These are phyloP conservation scores for Alternaria tenuissima DNA, from an alignment of 2,329 filamentous ascomycete species.

Conservation along the genomic window DNA sequence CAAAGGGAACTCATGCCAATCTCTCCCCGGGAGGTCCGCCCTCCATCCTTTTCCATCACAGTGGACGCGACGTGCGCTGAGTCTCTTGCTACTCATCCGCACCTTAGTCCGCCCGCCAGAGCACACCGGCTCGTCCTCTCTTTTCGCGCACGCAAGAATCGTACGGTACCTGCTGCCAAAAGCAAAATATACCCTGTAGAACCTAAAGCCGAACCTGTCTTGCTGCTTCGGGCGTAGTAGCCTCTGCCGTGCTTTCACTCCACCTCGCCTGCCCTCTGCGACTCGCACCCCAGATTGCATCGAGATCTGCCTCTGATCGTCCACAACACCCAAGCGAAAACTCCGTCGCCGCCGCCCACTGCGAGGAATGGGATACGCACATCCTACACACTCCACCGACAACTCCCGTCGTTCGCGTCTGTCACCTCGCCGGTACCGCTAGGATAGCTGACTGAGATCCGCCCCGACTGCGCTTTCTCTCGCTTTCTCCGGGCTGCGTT, in stretches of 20 bases:
- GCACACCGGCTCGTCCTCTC: constrained; percentile 37
- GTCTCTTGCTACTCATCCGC: background rate
- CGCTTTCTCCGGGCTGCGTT: constrained; percentile 8
- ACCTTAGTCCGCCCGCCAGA: constrained; percentile 6
- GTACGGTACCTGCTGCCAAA: constrained; percentile 11
- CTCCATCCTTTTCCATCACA: constrained; percentile 16
- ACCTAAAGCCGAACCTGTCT: background rate
- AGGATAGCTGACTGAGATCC: background rate
- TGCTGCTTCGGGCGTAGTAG: constrained; percentile 28
- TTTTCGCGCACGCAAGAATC: constrained; percentile 18
- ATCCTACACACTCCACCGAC: constrained; percentile 15
- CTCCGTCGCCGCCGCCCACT: background rate
- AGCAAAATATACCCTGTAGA: background rate
- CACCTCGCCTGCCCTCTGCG: constrained; percentile 13
- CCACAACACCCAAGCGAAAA: background rate
- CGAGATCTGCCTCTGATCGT: constrained; percentile 11
- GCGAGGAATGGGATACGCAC: constrained; percentile 40
- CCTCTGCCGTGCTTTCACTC: constrained; percentile 24
- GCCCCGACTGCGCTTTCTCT: constrained; percentile 3
- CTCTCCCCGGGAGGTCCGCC: constrained; percentile 21
- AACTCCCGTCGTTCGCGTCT: constrained; percentile 20
- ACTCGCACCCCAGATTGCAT: constrained; percentile 12
- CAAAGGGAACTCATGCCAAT: constrained; percentile 23
- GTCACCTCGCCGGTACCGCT: constrained; percentile 21
- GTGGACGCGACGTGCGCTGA: constrained; percentile 19